Base-by-base conservation (phyloP, 2,329 filamentous ascomycete species). In the Aureobasidium pullulans region DNA sequence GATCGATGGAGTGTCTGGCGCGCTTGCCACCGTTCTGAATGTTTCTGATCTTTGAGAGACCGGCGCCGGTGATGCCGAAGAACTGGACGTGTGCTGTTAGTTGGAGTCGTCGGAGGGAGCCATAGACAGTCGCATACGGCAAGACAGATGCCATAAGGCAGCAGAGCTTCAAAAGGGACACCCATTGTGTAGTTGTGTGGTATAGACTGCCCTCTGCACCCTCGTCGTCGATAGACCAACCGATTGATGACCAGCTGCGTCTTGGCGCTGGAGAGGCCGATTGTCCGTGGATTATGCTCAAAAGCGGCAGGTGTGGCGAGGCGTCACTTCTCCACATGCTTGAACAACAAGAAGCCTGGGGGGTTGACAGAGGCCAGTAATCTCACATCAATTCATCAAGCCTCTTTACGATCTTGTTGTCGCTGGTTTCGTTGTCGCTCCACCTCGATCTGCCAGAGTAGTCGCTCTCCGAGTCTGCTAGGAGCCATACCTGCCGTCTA, bases 21-120 rank as follows among this genome's bases (percentile, higher is more conserved):
- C 78, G 77, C 78, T 87, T 87, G 66, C 81, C 81, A 63, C 84
- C 83, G 68, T 86, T 87, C 68, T 82, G 77, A 72, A 81, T 81
- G 69, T 81, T 76, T 74, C 79, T 80, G 68, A 84, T 74, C 65
- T 79, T 78, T 61, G 78, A 78, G 63, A 87, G 74, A 60, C 81
- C 82, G 60, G 75, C 80, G 61, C 83, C 84, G 63, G 79, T 81
- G 69, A 84, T 71, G 66, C 77, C 78, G 73, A 85, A 84, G 78
- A 85, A 81, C 82, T 85, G 70, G 67, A 54, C 29, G 28, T n/a
- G 5, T 9, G 43, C 59, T 44, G 47, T 60, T 40, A 42, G 49
- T 29, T 31, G 37, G 8, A n/a, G 6, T 39, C 32, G 37, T 10
- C 15, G 13, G 19, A 61, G 52, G 61, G 62, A 60, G 61, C 11